phyloP scores from a whole-genome alignment of 352 stramenopile species.

The Globisporangium barbulae region DNA sequence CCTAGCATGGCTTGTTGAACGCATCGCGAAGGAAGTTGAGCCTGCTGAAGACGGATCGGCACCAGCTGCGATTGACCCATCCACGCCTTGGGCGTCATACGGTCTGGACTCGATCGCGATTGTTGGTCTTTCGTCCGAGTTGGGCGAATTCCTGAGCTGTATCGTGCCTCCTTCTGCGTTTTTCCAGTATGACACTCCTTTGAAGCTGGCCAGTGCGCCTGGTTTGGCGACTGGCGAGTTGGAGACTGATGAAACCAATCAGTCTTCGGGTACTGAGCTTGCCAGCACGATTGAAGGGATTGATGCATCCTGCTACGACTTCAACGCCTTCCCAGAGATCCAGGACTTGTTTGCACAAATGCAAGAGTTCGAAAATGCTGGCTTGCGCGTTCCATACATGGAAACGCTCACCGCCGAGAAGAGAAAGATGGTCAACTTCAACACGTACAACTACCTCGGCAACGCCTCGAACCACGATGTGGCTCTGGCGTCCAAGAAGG shows the following conservation, averaged over 20 bases:
- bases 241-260: conserved; percentile 18
- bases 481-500: conserved; percentile 46
- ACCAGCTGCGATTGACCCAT: conserved; percentile 37
- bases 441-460: conserved; percentile 86
- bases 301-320: conserved; percentile 61
- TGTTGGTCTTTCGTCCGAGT: conserved; percentile 56
- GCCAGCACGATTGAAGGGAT: conserved; percentile 56
- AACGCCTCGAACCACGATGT: conserved; percentile 61
- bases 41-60: conserved; percentile 12
- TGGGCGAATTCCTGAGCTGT: conserved; percentile 65
- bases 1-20: conserved; percentile 63
- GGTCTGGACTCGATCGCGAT: conserved; percentile 69
- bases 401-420: conserved; percentile 70
- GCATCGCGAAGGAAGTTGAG: conserved; percentile 49
- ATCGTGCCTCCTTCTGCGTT: conserved; percentile 66
- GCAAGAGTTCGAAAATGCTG: conserved; percentile 69
- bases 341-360: conserved; percentile 61
- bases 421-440: conserved; percentile 79
- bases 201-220: conserved; percentile 54
- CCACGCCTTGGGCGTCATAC: conserved; percentile 60
- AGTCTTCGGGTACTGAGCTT: conserved; percentile 17
- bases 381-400: conserved; percentile 63
- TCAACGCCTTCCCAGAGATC: conserved; percentile 66
- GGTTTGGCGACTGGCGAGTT: conserved; percentile 54
- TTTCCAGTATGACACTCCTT: conserved; percentile 65